Conservation (phyloP, 371 early-diverging fungal species). For the Blakeslea trispora region DNA sequence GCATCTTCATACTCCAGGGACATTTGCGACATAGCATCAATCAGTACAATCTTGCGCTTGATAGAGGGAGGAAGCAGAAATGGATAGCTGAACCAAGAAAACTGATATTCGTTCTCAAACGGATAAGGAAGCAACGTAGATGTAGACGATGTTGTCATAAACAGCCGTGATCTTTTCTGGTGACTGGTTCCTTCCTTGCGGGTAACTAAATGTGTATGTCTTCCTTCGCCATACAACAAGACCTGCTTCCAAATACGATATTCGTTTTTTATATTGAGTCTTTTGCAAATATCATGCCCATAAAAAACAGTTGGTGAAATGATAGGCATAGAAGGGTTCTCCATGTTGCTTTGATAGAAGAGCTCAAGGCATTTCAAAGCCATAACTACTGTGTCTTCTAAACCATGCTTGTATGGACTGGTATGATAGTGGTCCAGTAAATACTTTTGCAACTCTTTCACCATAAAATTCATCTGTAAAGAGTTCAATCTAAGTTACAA, state of each 20-base stretch:
- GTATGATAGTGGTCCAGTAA: conserved; percentile 55
- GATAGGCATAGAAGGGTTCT: conserved; percentile 7
- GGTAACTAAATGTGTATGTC: conserved; percentile 32
- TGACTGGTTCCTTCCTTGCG: conserved; percentile 32
- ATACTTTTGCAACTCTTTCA: conserved; percentile 34
- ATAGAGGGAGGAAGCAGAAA: conserved; percentile 74
- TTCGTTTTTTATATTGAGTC: conserved; percentile 80
- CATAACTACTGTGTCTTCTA: conserved; percentile 63
- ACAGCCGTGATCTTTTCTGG: conserved; percentile 43
- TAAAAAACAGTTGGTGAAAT: conserved; percentile 54
- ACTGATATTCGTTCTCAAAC: conserved; percentile 53
- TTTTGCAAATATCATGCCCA: conserved; percentile 54
- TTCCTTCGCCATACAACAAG: conserved; percentile 42
- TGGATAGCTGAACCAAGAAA: conserved; percentile 76
- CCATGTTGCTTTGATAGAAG: conserved; percentile 50
- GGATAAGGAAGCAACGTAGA: conserved; percentile 41
- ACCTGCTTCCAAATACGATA: conserved; percentile 70
- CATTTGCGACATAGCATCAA: conserved; percentile 87
- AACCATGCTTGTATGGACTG: conserved; percentile 48
- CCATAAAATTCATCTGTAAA: conserved; percentile 22
- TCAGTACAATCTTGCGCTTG: conserved; percentile 76
- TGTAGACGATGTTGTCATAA: conserved; percentile 36
- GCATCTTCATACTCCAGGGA: conserved; percentile 82
- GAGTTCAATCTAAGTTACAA: conserved; percentile 14
- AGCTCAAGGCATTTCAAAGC: conserved; percentile 63